Evolutionary conservation across 176 grass and related monocot species (phyloP).

Genomic region (Eragrostis curvula): DNA sequence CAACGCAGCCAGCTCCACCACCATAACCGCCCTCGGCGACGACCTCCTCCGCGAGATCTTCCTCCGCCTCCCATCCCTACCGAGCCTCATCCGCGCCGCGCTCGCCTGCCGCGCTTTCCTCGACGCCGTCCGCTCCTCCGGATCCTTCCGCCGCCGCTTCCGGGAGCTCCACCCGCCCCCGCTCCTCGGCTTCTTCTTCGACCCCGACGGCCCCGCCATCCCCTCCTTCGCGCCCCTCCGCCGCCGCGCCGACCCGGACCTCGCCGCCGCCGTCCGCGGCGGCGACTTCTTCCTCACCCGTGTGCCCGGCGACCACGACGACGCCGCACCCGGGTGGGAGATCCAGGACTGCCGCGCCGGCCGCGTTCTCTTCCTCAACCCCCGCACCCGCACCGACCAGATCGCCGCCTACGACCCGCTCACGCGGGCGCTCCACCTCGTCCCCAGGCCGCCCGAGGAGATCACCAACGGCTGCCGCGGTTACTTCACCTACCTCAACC

Average conservation of each 20-base stretch:
- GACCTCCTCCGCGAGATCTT: background rate
- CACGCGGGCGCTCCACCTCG: background rate
- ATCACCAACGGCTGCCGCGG: background rate
- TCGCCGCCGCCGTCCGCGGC: background rate
- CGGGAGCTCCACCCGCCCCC: background rate
- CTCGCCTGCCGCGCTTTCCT: background rate
- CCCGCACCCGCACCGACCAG: background rate
- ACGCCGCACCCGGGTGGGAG: background rate
- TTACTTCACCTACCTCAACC: background rate
- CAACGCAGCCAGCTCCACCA: background rate
- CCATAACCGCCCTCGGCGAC: background rate
- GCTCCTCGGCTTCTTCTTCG: background rate
- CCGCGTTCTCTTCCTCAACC: background rate
- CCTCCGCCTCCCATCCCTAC: background rate
- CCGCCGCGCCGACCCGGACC: background rate
- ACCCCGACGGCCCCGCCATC: background rate
- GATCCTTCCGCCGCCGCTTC: background rate
- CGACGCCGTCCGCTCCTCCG: background rate
- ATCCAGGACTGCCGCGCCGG: background rate
- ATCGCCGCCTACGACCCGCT: background rate
- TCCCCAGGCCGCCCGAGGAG: background rate
- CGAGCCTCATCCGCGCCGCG: background rate
- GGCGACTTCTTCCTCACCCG: background rate
- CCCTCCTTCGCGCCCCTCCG: background rate
- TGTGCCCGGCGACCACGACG: background rate